Percentiles rank a stretch among this genome's conserved stretches.
Conservation (phyloP, 2,329 filamentous ascomycete genomes). For the Tolypocladium album region DNA sequence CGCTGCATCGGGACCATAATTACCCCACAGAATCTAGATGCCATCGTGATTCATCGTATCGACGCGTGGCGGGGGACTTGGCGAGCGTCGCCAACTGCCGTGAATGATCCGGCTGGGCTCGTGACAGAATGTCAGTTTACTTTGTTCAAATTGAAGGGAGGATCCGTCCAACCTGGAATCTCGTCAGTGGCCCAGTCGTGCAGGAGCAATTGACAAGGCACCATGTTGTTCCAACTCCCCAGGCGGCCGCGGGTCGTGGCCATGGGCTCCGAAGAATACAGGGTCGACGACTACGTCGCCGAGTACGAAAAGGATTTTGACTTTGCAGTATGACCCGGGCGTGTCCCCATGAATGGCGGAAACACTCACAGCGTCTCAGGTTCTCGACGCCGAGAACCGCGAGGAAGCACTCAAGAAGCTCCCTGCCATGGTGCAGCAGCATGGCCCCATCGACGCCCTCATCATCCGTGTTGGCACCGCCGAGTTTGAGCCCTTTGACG, state of each 20-base stretch:
- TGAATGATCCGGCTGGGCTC: neutral
- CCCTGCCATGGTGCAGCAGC: constrained; percentile 19
- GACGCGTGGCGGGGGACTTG: neutral
- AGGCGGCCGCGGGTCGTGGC: constrained; percentile 3
- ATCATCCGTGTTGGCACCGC: constrained; percentile 38
- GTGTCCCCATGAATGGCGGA: neutral
- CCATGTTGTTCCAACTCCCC: neutral
- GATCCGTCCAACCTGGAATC: neutral
- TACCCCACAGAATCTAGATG: neutral
- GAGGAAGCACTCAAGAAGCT: constrained; percentile 23
- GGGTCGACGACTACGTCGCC: constrained; percentile 27
- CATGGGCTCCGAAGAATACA: constrained; percentile 11
- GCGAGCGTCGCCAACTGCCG: neutral
- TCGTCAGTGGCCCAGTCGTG: too few species aligned
- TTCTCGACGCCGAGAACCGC: constrained; percentile 24
- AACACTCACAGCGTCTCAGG: constrained; percentile 2
- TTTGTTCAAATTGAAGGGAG: neutral
- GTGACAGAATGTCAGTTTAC: neutral
- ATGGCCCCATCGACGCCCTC: constrained; percentile 34
- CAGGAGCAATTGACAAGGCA: neutral
- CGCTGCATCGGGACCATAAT: neutral
- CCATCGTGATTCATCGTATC: neutral
- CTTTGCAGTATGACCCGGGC: constrained; percentile 15
- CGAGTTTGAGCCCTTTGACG: constrained; percentile 37
- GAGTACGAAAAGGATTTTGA: constrained; percentile 25